A percentile compares a stretch with the other conserved stretches of the same genome.
These are phyloP conservation scores for Aspergillus kassunensis DNA, from an alignment of 495 filamentous ascomycete genomes.

Conservation along the genomic window DNA sequence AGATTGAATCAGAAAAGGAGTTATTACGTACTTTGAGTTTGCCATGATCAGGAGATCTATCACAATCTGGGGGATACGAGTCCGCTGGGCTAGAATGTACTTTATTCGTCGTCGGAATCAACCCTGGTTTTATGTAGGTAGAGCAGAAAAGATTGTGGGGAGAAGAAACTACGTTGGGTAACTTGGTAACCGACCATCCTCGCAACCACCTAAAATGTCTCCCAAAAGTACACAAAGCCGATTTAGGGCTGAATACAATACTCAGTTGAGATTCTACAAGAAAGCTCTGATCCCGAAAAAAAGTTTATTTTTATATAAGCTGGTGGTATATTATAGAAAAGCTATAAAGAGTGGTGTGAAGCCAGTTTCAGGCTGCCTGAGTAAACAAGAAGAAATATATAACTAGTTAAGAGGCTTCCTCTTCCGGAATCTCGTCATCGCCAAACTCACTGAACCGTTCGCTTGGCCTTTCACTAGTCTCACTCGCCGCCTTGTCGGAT, in stretches of 20 bases:
- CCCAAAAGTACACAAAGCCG: too few relatives aligned
- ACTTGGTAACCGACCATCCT: neutral
- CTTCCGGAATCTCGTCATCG: conserved; percentile 44
- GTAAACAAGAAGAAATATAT: neutral
- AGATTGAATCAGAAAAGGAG: neutral
- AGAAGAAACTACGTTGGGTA: neutral
- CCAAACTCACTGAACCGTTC: conserved; percentile 46
- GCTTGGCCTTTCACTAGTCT: conserved; percentile 45
- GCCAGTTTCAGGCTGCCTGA: neutral
- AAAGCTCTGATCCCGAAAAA: too few relatives aligned
- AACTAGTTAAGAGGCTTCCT: conserved; percentile 6
- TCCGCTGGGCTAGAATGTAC: neutral
- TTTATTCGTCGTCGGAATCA: too few relatives aligned
- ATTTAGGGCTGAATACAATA: too few relatives aligned
- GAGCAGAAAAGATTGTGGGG: conserved; percentile 4
- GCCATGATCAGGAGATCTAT: conserved; percentile 25
- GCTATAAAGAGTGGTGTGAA: neutral
- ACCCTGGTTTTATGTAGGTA: neutral
- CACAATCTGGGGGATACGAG: too few relatives aligned
- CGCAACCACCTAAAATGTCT: too few relatives aligned
- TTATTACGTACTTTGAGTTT: conserved; percentile 53
- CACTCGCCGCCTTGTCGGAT: conserved; percentile 42
- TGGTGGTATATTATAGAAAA: neutral
- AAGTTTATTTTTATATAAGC: neutral
- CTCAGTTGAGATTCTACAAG: too few relatives aligned